Evolutionary conservation across 2,329 filamentous ascomycete species (phyloP), one percentile per base, ranked within the genome.

Genomic region (Fusarium annulatum): DNA sequence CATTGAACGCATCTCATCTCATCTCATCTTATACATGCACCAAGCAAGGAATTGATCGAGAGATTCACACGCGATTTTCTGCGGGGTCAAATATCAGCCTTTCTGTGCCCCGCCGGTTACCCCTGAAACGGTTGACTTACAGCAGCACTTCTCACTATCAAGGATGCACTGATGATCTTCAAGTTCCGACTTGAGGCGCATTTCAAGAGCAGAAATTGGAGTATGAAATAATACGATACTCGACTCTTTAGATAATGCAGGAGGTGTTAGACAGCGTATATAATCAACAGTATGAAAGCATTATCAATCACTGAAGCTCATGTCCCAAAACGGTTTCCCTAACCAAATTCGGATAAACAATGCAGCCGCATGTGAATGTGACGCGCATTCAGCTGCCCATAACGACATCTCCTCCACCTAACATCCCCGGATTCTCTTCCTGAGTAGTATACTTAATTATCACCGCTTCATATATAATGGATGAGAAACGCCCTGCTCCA

Each of bases 401-500:
- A 72, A 66, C 71, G 51, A 70, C 73, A 57, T 71, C 23, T 60
- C 70, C 34, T 68, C 48, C 63, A 57, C 62, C 61, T 61, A 58
- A 62, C 56, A 36, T 41, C 63, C 48, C 30, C 39, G 46, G 55
- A 45, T 48, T 69, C 59, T 69, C 60, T 56, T 51, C 46, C 56
- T 58, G n/a, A 51, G 30, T 19, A 59, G 33, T 28, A 62, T 14
- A 45, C 43, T 21, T 23, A 36, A 64, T 34, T 41, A 56, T 43
- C 59, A 62, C 30, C 36, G 51, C 39, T 43, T 57, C 57, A 42
- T 46, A 61, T 61, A 63, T 48, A 62, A 82, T 82, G 80, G 79
- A 82, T 51, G 80, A 82, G 71, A 82, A 82, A 73, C 61, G 57
- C 58, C 41, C 57, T 39, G 33, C 68, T 36, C 67, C 58, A 51